Percentiles rank a stretch among this genome's conserved stretches.
These are phyloP conservation scores for Chaetomiaceae sp. DNA, from an alignment of 2,329 filamentous ascomycete species.

Conservation along the genomic window DNA sequence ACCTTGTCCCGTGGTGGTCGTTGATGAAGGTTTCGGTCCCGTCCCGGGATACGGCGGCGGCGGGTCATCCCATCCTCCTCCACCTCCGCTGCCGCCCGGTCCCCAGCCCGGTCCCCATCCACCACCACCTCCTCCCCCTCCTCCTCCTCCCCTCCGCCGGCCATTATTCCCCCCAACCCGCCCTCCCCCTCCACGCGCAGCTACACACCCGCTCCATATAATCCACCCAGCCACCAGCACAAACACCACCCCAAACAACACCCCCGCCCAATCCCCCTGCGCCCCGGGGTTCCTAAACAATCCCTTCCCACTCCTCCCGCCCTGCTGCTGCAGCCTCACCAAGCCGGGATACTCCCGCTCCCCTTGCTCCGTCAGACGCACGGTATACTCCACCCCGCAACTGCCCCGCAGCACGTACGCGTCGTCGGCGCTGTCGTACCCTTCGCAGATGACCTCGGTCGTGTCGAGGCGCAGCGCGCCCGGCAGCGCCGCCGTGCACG, in stretches of 20 bases:
- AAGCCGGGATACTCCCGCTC: conserved; percentile 61
- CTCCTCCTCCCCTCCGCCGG: conserved; percentile 38
- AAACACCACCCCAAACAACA: conserved; percentile 58
- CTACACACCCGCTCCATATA: conserved; percentile 46
- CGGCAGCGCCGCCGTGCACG: conserved; percentile 61
- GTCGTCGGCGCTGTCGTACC: conserved; percentile 71
- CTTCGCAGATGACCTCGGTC: conserved; percentile 90
- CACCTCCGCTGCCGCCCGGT: conserved; percentile 31
- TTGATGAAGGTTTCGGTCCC: conserved; percentile 26
- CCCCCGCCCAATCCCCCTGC: conserved; percentile 27
- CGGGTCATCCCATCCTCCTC: conserved; percentile 36
- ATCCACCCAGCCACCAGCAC: conserved; percentile 56
- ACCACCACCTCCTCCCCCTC: conserved; percentile 38
- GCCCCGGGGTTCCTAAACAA: conserved; percentile 17
- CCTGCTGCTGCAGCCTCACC: conserved; percentile 24
- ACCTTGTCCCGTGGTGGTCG: conserved; percentile 31
- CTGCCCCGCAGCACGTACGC: conserved; percentile 84
- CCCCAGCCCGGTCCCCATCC: conserved; percentile 35
- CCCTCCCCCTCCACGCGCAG: conserved; percentile 17
- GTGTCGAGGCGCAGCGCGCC: conserved; percentile 64
- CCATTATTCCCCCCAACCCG: conserved; percentile 35
- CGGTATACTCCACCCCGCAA: conserved; percentile 84
- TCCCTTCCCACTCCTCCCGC: conserved; percentile 23
- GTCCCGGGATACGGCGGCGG: conserved; percentile 48
- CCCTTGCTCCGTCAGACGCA: conserved; percentile 71